Base-by-base conservation (phyloP, 495 filamentous ascomycete species). In the Hypomontagnella monticulosa region DNA sequence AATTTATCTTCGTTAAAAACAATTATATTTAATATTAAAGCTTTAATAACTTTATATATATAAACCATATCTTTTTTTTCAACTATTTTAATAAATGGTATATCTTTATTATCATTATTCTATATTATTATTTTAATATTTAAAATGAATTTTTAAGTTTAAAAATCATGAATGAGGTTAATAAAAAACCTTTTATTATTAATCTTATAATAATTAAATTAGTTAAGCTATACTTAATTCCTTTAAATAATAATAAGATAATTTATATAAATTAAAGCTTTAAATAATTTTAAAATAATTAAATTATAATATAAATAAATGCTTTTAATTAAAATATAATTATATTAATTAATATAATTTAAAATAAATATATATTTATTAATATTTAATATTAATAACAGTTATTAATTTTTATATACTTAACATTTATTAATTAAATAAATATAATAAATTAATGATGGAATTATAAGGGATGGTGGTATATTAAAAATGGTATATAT, bases 11-110 rank as follows among this genome's bases (percentile, higher is more conserved):
- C 23, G 20, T 20, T 46, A 9, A 46, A 46, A 46, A 23, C 23
- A 27, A 23, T 46, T 46, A 46, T 23, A 23, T 46, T 46, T 19
- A 46, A 10, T 46, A 46, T 46, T 46, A 46, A 20, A 27, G 18
- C 2, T 20, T 46, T 8, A 46, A 46, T 20, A 46, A 46, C 11
- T 46, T 46, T 46, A n/a, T 2, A 4, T 23, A 12, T 23, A 46
- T 46, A 20, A n/a, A 46, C 23, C 23, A 46, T 20, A 46, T 46
- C 10, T 46, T 46, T 23, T 19, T 46, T 20, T 46, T 46, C 23
- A 20, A 23, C 10, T 9, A 20, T 46, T 46, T 20, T 23, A 27
- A 46, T 23, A 23, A 46, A 23, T 23, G 12, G 10, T 20, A 46
- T 20, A 46, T 46, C 20, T 46, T 46, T 46, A 23, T 46, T 9